A percentile compares a stretch with the other conserved stretches of the same genome.
Evolutionary conservation across 2,329 filamentous ascomycete species (phyloP).

Genomic region (Coniochaeta sp.): DNA sequence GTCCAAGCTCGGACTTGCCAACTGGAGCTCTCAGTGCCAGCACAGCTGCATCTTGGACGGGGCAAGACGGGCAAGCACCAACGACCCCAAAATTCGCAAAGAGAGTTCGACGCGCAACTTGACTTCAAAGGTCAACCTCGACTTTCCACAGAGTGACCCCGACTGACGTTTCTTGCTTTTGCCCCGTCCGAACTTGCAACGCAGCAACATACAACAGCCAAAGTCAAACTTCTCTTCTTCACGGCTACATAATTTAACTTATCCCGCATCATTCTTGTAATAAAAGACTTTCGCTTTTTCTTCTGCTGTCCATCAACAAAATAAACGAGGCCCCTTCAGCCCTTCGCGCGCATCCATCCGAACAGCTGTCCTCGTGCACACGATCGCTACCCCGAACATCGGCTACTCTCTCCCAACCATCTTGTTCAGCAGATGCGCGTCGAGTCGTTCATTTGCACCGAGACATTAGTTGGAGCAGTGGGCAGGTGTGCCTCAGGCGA

Average conservation of each 20-base stretch:
- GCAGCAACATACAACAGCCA: neutral
- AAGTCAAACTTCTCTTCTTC: neutral
- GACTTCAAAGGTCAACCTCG: no score
- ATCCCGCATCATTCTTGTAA: neutral
- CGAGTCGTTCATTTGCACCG: neutral
- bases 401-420: neutral
- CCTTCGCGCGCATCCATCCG: neutral
- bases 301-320: no score
- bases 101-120: no score
- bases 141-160: no score
- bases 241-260: neutral
- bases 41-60: no score
- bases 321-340: no score
- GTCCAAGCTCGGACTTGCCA: slow-evolving; percentile 8
- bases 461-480: neutral
- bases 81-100: no score
- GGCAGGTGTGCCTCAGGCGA: neutral
- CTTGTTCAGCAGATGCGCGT: neutral
- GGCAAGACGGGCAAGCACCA: no score
- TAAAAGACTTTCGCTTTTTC: no score
- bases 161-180: no score
- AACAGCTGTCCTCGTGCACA: neutral
- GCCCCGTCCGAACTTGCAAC: neutral
- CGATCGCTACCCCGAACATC: neutral
- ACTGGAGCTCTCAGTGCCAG: no score